Percentiles rank a stretch among this genome's conserved stretches.
phyloP scores from a whole-genome alignment of 805 yeast species.

The Metschnikowia orientalis region DNA sequence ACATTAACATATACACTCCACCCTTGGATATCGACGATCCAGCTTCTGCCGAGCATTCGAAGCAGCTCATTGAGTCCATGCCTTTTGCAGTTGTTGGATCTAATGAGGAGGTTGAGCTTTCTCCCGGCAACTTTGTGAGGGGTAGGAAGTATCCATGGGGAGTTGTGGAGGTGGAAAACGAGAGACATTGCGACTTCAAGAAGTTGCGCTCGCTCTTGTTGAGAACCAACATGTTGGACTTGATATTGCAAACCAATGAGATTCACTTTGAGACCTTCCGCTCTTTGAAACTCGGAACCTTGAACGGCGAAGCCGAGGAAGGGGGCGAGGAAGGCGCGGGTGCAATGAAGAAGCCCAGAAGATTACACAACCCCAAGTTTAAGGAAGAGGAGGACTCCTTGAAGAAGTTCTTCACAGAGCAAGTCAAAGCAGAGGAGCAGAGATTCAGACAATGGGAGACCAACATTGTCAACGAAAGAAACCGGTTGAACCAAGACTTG shows the following conservation, averaged over 20 bases:
- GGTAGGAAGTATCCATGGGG: slow-evolving; percentile 95
- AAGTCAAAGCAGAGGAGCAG: slow-evolving; percentile 91
- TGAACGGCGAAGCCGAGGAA: slow-evolving; percentile 26
- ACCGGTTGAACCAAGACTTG: slow-evolving; percentile 87
- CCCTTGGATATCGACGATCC: slow-evolving; percentile 73
- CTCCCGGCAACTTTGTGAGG: slow-evolving; percentile 59
- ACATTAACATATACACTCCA: slow-evolving; percentile 78
- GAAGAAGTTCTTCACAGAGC: slow-evolving; percentile 93
- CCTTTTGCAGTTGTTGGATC: slow-evolving; percentile 84
- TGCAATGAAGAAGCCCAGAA: slow-evolving; percentile 49
- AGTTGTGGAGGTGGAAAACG: slow-evolving; percentile 80
- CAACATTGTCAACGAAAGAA: slow-evolving; percentile 91
- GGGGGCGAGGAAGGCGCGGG: slow-evolving; percentile 18
- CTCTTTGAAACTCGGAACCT: slow-evolving; percentile 56
- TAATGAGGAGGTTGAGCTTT: slow-evolving; percentile 62
- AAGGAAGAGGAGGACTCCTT: slow-evolving; percentile 94
- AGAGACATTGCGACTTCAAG: slow-evolving; percentile 78
- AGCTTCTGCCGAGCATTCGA: slow-evolving; percentile 75
- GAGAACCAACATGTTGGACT: slow-evolving; percentile 79
- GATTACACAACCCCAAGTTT: slow-evolving; percentile 77
- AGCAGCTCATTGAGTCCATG: slow-evolving; percentile 75
- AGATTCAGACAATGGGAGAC: slow-evolving; percentile 98
- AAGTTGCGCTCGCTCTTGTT: slow-evolving; percentile 72
- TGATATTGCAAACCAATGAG: slow-evolving; percentile 75
- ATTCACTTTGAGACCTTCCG: slow-evolving; percentile 78